Conservation (phyloP, 2,329 filamentous ascomycete genomes). For the Xylariales sp. region DNA sequence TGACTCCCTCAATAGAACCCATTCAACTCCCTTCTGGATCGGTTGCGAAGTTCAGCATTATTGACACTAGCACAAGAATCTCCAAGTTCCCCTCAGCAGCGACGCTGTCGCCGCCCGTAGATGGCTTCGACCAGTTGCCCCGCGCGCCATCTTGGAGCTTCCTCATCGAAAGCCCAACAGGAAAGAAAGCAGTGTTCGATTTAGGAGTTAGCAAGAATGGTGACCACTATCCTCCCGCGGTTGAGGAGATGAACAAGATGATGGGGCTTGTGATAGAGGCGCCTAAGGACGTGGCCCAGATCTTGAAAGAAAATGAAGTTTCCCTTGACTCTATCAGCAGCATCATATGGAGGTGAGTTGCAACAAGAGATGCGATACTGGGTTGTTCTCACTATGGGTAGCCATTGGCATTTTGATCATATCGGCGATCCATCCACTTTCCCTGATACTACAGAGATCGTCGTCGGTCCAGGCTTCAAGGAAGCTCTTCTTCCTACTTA, state of each 20-base stretch:
- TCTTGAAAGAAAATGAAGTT: not conserved
- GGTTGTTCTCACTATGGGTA: conserved; percentile 8
- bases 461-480: conserved; percentile 31
- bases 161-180: conserved; percentile 24
- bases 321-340: not conserved
- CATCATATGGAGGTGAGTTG: conserved; percentile 11
- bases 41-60: too few relatives aligned
- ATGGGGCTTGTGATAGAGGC: conserved; percentile 16
- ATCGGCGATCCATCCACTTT: conserved; percentile 39
- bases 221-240: conserved; percentile 29
- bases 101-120: not conserved
- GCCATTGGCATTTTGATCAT: conserved; percentile 36
- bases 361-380: conserved; percentile 31
- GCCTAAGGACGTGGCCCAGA: not conserved
- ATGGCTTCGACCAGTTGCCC: conserved; percentile 4
- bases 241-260: conserved; percentile 27
- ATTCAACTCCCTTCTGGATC: too few relatives aligned
- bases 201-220: conserved; percentile 41
- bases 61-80: conserved; percentile 3
- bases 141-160: conserved; percentile 14
- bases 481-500: conserved; percentile 14
- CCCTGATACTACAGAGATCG: conserved; percentile 34
- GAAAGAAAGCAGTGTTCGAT: conserved; percentile 39
- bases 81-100: not conserved
- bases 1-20: too few relatives aligned